A percentile compares a stretch with the other conserved stretches of the same genome.
These are phyloP conservation scores for Tuber indicum DNA, from an alignment of 495 filamentous ascomycete species.

Conservation along the genomic window DNA sequence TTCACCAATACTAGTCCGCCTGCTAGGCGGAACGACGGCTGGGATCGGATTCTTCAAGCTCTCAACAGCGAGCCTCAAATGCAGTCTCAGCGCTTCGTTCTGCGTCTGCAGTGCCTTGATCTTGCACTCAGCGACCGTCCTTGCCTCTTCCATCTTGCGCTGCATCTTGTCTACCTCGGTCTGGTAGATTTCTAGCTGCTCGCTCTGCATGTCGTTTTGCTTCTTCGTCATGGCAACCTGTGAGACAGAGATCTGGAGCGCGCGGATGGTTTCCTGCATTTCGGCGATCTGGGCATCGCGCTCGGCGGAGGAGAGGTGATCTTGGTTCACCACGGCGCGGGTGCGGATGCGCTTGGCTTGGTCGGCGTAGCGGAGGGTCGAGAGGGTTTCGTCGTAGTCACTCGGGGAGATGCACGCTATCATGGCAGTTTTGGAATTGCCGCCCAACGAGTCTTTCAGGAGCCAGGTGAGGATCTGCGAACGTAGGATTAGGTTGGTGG, in stretches of 20 bases:
- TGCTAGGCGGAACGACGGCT: conserved; percentile 43
- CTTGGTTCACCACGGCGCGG: conserved; percentile 92
- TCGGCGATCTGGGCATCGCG: conserved; percentile 86
- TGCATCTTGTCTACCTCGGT: conserved; percentile 77
- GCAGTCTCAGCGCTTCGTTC: conserved; percentile 79
- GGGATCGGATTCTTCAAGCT: conserved; percentile 84
- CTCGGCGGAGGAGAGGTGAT: conserved; percentile 75
- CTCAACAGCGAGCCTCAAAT: conserved; percentile 78
- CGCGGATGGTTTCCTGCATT: conserved; percentile 88
- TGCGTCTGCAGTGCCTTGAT: conserved; percentile 77
- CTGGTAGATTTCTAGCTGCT: conserved; percentile 88
- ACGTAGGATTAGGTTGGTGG: conserved; percentile 5
- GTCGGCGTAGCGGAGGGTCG: conserved; percentile 92
- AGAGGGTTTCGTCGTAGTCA: conserved; percentile 96
- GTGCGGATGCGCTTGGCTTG: conserved; percentile 97
- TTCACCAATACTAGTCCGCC: conserved; percentile 26
- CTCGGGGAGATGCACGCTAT: conserved; percentile 92
- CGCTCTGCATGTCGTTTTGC: conserved; percentile 48
- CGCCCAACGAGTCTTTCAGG: conserved; percentile 87
- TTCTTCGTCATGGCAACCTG: conserved; percentile 52
- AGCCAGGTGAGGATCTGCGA: conserved; percentile 82
- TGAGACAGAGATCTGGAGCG: conserved; percentile 68
- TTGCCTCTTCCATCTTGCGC: conserved; percentile 85
- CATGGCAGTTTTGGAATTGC: conserved; percentile 97
- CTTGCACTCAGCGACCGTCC: conserved; percentile 81